phyloP scores from a whole-genome alignment of 78 protist genomes.

The Dictyostelium citrinum region DNA sequence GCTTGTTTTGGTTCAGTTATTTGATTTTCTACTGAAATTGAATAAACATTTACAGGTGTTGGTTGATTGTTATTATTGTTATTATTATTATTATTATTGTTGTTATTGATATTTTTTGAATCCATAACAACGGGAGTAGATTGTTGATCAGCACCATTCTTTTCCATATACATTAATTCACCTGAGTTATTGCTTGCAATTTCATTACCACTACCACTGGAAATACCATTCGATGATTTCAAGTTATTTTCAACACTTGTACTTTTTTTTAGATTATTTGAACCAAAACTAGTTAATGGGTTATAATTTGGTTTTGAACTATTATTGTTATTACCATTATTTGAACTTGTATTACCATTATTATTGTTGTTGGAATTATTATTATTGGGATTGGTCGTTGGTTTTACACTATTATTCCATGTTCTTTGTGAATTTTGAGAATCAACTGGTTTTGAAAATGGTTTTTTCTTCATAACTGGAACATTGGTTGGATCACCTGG shows the following conservation, averaged over 20 bases:
- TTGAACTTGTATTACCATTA: not conserved
- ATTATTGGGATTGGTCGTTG: not conserved
- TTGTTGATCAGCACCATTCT: not conserved
- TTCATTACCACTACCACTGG: not conserved
- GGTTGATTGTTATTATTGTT: not conserved
- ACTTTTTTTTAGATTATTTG: not conserved
- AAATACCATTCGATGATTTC: not conserved
- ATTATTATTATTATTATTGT: not conserved
- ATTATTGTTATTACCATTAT: not conserved
- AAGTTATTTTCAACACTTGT: not conserved
- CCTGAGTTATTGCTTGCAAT: not conserved
- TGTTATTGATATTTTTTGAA: not conserved
- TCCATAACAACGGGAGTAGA: not conserved
- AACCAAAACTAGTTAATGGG: not conserved
- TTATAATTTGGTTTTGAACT: not conserved
- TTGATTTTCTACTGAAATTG: not conserved
- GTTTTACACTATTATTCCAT: not conserved
- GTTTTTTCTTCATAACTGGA: not conserved
- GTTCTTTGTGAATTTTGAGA: not conserved
- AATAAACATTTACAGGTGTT: not conserved
- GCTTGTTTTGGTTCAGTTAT: not conserved
- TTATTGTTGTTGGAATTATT: not conserved
- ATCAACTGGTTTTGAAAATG: not conserved
- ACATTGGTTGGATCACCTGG: not conserved
- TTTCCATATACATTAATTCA: not conserved